Evolutionary conservation across 306 rosid species (phyloP), one percentile per base, ranked within the genome.

Genomic region (Cicer cuneatum): DNA sequence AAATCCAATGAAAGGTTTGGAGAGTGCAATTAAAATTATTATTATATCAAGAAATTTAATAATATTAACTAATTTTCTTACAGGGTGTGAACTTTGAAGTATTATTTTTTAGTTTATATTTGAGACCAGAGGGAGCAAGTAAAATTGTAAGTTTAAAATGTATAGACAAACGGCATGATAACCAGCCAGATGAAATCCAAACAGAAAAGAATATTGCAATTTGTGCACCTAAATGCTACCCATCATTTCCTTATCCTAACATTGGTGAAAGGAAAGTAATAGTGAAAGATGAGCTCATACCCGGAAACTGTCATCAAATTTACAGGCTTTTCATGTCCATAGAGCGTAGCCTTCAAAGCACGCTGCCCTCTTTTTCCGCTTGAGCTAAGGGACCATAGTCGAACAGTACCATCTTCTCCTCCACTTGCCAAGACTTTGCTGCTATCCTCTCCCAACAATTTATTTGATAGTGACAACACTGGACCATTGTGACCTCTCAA

Each of bases 351-450:
- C 85, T 85, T 90, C 15, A 82, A 74, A 62, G 97, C 89, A 21
- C 52, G 86, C 74, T 86, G 89, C 41, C 96, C 95, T 18, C 90
- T 86, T 74, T 76, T 87, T 46, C 93, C 92, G 75, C 84, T 71
- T 15, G 96, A 86, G 75, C 74, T 66, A 51, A 93, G 85, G 47
- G 95, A 93, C 97, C 96, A 93, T 38, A 93, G 91, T 69, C 93
- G 91, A 74, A 93, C 91, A 39, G 97, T 90, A 73, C 93, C 88
- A 69, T 93, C 98, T 83, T 90, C 97, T 72, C 97, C 98, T 78
- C 98, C 98, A 78, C 98, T 93, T 58, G 97, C 98, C 88, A 93
- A 83, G 52, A 93, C 67, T 82, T 86, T 89, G 80, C 86, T 78
- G 60, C 64, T 51, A 78, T 68, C 93, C 21, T 89, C 89, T 59